phyloP scores from a whole-genome alignment of 371 early-diverging fungal genomes.

The Mortierella sp. region DNA sequence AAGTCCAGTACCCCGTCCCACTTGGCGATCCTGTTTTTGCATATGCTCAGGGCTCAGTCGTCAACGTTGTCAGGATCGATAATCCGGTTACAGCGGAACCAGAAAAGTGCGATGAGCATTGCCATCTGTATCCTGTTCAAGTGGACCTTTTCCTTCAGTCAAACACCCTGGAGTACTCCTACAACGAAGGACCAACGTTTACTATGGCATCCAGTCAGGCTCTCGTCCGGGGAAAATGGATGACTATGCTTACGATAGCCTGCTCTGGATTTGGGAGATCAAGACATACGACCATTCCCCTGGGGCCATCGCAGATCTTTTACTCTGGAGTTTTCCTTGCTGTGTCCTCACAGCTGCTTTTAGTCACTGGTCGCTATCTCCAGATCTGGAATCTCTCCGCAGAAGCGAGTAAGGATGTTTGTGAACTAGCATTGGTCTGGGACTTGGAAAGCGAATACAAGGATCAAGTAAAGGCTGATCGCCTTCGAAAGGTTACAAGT shows the following conservation, averaged over 20 bases:
- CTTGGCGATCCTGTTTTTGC: constrained; percentile 11
- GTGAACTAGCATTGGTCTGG: constrained; percentile 15
- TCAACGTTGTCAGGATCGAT: constrained; percentile 16
- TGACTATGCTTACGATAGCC: constrained; percentile 12
- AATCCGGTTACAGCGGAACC: constrained; percentile 16
- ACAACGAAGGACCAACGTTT: constrained; percentile 8
- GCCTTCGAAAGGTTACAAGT: constrained; percentile 18
- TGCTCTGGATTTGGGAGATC: neutral
- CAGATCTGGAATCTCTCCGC: constrained; percentile 19
- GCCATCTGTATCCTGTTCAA: constrained; percentile 3
- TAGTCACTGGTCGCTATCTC: constrained; percentile 17
- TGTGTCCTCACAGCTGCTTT: constrained; percentile 7
- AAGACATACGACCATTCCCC: constrained; percentile 6
- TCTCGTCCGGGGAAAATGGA: constrained; percentile 13
- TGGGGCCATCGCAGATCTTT: constrained; percentile 7
- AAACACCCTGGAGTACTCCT: constrained; percentile 8
- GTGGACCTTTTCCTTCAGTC: constrained; percentile 17
- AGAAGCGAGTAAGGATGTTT: constrained; percentile 4
- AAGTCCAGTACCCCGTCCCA: constrained; percentile 10
- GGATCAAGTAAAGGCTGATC: constrained; percentile 5
- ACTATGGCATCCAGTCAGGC: constrained; percentile 7
- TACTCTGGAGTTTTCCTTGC: constrained; percentile 18
- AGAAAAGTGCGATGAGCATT: constrained; percentile 4
- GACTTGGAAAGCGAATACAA: constrained; percentile 11
- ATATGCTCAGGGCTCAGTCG: constrained; percentile 23